Conservation (phyloP, 2,329 filamentous ascomycete species). For the Penicillium verrucosum region DNA sequence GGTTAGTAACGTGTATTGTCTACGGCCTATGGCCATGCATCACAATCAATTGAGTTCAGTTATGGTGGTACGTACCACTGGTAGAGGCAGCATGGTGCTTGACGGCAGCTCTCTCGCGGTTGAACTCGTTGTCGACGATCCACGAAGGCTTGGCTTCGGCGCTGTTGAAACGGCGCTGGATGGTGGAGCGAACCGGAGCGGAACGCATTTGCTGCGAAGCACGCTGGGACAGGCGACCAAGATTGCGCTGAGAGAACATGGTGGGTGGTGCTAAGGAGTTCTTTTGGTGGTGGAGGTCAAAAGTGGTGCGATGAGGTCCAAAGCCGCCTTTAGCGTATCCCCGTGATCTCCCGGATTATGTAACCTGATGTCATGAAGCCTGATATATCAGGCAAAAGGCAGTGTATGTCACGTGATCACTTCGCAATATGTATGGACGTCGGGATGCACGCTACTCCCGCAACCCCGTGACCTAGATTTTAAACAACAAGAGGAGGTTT, state of each 20-base stretch:
- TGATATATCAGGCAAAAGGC: background rate
- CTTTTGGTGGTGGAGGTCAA: slow-evolving; percentile 18
- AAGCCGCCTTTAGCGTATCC: slow-evolving; percentile 25
- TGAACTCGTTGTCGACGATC: slow-evolving; percentile 80
- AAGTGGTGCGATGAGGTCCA: slow-evolving; percentile 24
- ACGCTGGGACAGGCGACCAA: slow-evolving; percentile 63
- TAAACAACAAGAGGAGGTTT: background rate
- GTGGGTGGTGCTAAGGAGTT: slow-evolving; percentile 32
- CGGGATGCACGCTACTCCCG: background rate
- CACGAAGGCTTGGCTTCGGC: slow-evolving; percentile 57
- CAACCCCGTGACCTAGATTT: background rate
- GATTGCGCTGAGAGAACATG: slow-evolving; percentile 64
- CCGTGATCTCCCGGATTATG: slow-evolving; percentile 28
- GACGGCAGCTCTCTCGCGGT: slow-evolving; percentile 84
- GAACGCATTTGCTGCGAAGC: slow-evolving; percentile 57
- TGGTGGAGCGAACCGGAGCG: slow-evolving; percentile 52
- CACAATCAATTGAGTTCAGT: slow-evolving; percentile 6
- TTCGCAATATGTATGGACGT: background rate
- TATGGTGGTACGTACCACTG: slow-evolving; percentile 61
- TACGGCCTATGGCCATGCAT: too few species aligned
- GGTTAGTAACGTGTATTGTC: slow-evolving; percentile 21
- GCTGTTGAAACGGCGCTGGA: slow-evolving; percentile 71
- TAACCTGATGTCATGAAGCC: slow-evolving; percentile 23
- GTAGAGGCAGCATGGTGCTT: slow-evolving; percentile 85
- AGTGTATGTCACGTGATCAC: slow-evolving; percentile 11